These are phyloP conservation scores for Podospora pseudopauciseta DNA, from an alignment of 495 filamentous ascomycete genomes.

Conservation along the genomic window DNA sequence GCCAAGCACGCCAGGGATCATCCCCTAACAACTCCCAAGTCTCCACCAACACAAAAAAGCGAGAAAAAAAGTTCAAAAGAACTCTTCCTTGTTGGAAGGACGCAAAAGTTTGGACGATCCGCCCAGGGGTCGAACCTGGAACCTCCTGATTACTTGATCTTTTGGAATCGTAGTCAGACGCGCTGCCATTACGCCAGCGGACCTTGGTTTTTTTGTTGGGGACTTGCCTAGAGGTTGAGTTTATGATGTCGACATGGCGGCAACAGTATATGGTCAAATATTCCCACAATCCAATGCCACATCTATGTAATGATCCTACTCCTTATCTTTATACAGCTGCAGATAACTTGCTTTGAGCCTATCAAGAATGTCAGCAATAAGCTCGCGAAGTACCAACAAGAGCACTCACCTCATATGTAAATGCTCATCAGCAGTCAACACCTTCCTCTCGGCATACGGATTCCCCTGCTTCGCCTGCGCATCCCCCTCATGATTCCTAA, in stretches of 20 bases:
- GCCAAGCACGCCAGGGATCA: not conserved
- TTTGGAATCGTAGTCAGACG: conserved; percentile 4
- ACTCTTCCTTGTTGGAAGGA: not conserved
- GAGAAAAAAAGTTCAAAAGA: not conserved
- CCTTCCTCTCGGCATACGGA: conserved; percentile 47
- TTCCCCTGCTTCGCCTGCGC: conserved; percentile 39
- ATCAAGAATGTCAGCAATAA: not conserved
- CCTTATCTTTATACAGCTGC: conserved; percentile 44
- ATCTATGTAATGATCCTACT: conserved; percentile 20
- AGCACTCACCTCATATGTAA: conserved; percentile 52
- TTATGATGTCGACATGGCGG: not conserved
- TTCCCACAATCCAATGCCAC: not conserved
- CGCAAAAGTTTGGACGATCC: not conserved
- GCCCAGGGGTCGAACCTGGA: conserved; percentile 6
- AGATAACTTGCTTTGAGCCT: conserved; percentile 73
- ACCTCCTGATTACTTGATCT: conserved; percentile 3
- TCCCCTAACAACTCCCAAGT: not conserved
- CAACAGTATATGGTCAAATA: not conserved
- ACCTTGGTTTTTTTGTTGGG: not conserved
- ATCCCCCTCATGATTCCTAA: conserved; percentile 25
- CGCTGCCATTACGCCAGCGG: conserved; percentile 6
- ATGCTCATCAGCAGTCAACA: conserved; percentile 81
- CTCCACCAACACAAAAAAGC: not conserved
- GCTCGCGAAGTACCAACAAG: not conserved
- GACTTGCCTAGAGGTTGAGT: not conserved